Evolutionary conservation across 202 grass and related monocot species (phyloP).

Genomic region (Setaria italica): DNA sequence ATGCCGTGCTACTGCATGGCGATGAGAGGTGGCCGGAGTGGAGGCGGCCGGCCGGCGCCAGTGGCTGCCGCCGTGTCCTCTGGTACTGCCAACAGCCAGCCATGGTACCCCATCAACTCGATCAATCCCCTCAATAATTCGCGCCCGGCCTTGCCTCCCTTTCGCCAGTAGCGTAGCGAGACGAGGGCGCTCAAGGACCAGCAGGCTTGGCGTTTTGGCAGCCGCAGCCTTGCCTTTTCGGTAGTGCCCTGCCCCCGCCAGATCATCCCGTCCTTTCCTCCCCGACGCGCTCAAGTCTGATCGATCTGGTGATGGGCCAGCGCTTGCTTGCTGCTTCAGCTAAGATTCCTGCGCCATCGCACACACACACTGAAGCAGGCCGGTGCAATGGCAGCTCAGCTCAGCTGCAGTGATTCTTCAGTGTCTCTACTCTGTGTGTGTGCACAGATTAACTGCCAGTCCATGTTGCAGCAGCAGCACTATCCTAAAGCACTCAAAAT

Average conservation of each 20-base stretch:
- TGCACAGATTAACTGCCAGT: slow-evolving; percentile 21
- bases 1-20: not conserved
- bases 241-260: slow-evolving; percentile 50
- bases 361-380: not conserved
- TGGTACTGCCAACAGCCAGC: not conserved
- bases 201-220: slow-evolving; percentile 48
- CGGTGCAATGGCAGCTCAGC: slow-evolving; percentile 1
- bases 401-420: slow-evolving; percentile 9
- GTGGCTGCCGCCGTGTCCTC: not conserved
- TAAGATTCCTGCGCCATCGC: slow-evolving; percentile 48
- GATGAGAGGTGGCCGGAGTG: not conserved
- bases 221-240: slow-evolving; percentile 58
- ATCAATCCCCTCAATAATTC: slow-evolving; percentile 7
- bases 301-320: slow-evolving; percentile 32
- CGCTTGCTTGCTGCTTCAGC: slow-evolving; percentile 29
- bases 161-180: slow-evolving; percentile 32
- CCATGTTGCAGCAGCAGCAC: not conserved
- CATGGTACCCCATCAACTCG: not conserved
- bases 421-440: not conserved
- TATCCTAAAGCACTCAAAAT: too few relatives aligned
- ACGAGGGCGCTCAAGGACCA: too few relatives aligned
- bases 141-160: not conserved
- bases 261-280: slow-evolving; percentile 36
- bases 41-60: not conserved
- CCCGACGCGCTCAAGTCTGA: not conserved